A percentile compares a stretch with the other conserved stretches of the same genome.
phyloP scores from a whole-genome alignment of 2,329 filamentous ascomycete genomes.

The Pseudofabraea citricarpa region DNA sequence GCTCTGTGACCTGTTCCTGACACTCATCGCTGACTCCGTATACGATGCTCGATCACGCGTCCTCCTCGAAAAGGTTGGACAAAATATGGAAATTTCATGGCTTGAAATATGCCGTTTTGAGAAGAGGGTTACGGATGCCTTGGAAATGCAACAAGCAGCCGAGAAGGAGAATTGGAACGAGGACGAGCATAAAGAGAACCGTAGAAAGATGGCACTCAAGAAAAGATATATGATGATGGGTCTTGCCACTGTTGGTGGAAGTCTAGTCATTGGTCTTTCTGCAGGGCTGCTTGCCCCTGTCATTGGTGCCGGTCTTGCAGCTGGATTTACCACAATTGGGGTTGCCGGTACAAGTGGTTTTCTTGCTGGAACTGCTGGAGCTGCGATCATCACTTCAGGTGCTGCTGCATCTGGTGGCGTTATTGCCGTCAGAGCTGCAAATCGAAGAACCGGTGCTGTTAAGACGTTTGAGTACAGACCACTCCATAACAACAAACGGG shows the following conservation, averaged over 20 bases:
- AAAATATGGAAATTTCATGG: slow-evolving; percentile 78
- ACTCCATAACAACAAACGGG: slow-evolving; percentile 94
- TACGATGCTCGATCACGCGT: slow-evolving; percentile 87
- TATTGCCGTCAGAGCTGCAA: slow-evolving; percentile 81
- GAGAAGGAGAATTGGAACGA: slow-evolving; percentile 98
- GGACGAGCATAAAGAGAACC: slow-evolving; percentile 83
- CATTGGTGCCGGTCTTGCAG: slow-evolving; percentile 89
- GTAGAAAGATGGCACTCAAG: slow-evolving; percentile 76
- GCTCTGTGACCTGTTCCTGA: slow-evolving; percentile 89
- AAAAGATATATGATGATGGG: slow-evolving; percentile 93
- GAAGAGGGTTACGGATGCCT: slow-evolving; percentile 90
- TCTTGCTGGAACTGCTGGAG: slow-evolving; percentile 84
- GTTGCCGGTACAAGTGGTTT: slow-evolving; percentile 86
- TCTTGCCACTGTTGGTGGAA: slow-evolving; percentile 89
- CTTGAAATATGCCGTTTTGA: slow-evolving; percentile 95
- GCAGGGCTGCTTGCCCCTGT: slow-evolving; percentile 88
- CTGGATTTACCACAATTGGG: slow-evolving; percentile 92
- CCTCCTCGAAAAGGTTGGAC: slow-evolving; percentile 77
- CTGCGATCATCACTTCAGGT: slow-evolving; percentile 87
- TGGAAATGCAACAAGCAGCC: slow-evolving; percentile 95
- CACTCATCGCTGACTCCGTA: slow-evolving; percentile 91
- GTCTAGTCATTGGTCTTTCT: slow-evolving; percentile 90
- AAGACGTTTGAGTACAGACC: slow-evolving; percentile 96
- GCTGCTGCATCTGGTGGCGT: slow-evolving; percentile 82
- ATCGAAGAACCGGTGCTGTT: slow-evolving; percentile 83